Percentiles rank a stretch among this genome's conserved stretches.
Conservation (phyloP, 192 early-diverging fungal genomes). For the Funneliformis geosporum region DNA sequence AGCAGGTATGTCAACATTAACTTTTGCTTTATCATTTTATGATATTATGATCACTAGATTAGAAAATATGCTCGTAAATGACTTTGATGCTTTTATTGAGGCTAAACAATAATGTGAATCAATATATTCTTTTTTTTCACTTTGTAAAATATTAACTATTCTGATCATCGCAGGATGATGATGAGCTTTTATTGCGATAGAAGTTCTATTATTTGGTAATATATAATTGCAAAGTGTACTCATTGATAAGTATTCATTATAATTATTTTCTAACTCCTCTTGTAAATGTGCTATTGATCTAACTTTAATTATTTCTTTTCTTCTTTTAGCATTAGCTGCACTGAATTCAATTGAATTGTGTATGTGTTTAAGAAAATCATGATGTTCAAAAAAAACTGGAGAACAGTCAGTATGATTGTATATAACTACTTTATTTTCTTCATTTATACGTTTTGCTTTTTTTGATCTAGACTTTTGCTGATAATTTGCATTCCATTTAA, state of each 20-base stretch:
- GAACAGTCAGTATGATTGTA: background rate
- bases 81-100: background rate
- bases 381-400: background rate
- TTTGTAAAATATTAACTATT: background rate
- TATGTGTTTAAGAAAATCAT: background rate
- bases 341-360: background rate
- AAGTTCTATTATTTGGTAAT: background rate
- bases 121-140: background rate
- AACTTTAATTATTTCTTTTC: background rate
- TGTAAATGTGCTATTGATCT: background rate
- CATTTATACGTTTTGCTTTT: background rate
- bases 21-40: background rate
- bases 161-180: background rate
- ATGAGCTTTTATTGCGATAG: background rate
- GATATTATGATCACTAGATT: background rate
- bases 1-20: background rate
- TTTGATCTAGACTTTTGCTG: constrained; percentile 1
- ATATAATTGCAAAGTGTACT: background rate
- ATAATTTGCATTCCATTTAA: background rate
- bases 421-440: constrained; percentile 2
- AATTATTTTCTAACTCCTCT: background rate
- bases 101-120: background rate
- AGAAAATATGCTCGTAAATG: background rate
- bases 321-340: background rate
- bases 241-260: constrained; percentile 1